These are phyloP conservation scores for Betula pendula DNA, from an alignment of 306 rosid species.

Conservation along the genomic window DNA sequence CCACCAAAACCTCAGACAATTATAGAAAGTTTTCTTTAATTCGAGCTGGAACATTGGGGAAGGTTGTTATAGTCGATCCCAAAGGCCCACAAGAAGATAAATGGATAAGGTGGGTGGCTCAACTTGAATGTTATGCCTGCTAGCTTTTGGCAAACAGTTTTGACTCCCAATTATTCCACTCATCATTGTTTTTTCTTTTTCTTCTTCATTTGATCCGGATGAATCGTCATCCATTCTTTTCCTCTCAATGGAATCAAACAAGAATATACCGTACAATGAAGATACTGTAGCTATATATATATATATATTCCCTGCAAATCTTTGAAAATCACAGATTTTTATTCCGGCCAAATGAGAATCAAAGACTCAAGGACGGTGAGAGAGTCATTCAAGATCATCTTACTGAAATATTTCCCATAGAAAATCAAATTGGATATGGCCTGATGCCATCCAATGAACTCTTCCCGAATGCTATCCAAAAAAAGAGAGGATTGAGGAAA, in stretches of 20 bases:
- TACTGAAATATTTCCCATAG: neutral
- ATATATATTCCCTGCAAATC: slow-evolving; percentile 40
- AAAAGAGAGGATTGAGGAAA: neutral
- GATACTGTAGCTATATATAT: slow-evolving; percentile 9
- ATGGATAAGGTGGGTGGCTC: slow-evolving; percentile 30
- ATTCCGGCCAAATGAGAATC: slow-evolving; percentile 22
- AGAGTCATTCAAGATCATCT: neutral
- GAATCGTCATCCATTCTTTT: neutral
- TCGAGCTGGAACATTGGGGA: neutral
- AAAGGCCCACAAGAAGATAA: slow-evolving; percentile 5
- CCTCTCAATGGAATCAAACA: neutral
- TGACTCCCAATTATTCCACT: slow-evolving; percentile 8
- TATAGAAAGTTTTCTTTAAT: no score
- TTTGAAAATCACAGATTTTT: slow-evolving; percentile 28
- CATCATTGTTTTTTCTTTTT: neutral
- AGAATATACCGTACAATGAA: slow-evolving; percentile 1
- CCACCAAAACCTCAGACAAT: no score
- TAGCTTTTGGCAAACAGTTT: slow-evolving; percentile 10
- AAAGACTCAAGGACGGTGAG: neutral
- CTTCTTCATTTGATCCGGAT: neutral
- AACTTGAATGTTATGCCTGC: slow-evolving; percentile 17
- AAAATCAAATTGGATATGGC: neutral
- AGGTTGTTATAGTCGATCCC: neutral
- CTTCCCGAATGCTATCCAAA: neutral
- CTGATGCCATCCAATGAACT: neutral